phyloP scores from a whole-genome alignment of 331 rosid genomes.

The Malus hybrid region DNA sequence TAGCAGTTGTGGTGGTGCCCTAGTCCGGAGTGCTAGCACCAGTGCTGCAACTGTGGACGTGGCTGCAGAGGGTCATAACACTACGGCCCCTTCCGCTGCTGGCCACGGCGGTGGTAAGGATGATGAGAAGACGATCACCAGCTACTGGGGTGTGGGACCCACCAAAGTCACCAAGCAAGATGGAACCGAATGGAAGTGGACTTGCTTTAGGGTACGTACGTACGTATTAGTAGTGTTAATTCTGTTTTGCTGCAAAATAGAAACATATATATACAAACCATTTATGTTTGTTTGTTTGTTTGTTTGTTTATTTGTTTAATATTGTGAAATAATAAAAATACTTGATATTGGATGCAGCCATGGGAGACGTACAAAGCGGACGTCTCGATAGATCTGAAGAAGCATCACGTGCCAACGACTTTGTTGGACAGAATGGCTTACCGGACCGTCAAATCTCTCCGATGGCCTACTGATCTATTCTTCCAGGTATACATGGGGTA shows the following conservation, averaged over 20 bases:
- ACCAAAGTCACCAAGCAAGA: conserved; percentile 39
- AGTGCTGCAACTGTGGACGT: too few relatives aligned
- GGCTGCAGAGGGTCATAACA: too few relatives aligned
- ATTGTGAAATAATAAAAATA: background rate
- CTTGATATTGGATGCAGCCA: conserved; percentile 38
- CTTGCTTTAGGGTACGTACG: conserved; percentile 58
- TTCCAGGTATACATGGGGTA: conserved; percentile 50
- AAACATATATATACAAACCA: too few relatives aligned
- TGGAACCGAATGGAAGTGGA: conserved; percentile 84
- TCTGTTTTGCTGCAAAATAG: too few relatives aligned
- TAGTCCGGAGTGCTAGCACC: background rate
- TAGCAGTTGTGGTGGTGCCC: background rate
- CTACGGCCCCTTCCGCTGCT: background rate
- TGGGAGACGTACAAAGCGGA: conserved; percentile 80
- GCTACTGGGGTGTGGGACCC: conserved; percentile 69
- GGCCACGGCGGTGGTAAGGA: conserved; percentile 10
- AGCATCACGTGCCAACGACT: conserved; percentile 56
- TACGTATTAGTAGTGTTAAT: too few relatives aligned
- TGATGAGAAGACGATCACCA: conserved; percentile 22
- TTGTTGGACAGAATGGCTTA: conserved; percentile 67
- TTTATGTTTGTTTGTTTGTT: too few relatives aligned
- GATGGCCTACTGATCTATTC: conserved; percentile 67
- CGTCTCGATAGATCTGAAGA: conserved; percentile 54
- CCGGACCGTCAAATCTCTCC: conserved; percentile 61
- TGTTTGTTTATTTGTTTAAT: background rate